Evolutionary conservation across 129 eudicot species (phyloP).

Genomic region (Pseudognaphalium luteoalbum): DNA sequence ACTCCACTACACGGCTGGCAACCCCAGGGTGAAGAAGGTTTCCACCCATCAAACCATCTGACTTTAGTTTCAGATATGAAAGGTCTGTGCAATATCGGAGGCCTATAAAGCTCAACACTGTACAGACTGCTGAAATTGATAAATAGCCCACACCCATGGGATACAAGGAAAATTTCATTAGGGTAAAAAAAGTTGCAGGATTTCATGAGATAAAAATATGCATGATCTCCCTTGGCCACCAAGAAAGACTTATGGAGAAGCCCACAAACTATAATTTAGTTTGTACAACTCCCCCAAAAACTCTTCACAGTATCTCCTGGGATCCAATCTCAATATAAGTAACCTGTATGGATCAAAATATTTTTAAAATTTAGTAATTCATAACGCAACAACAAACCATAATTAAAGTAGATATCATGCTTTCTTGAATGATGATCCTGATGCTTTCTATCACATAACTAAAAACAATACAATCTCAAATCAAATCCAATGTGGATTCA

Average conservation of each 20-base stretch:
- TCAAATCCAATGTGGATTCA: conserved; percentile 4
- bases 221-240: conserved; percentile 46
- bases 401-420: neutral
- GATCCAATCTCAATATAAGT: conserved; percentile 17
- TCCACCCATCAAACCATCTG: conserved; percentile 61
- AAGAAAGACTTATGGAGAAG: conserved; percentile 14
- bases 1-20: conserved; percentile 54
- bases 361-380: neutral
- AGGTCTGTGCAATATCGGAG: conserved; percentile 68
- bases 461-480: conserved; percentile 14
- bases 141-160: conserved; percentile 77
- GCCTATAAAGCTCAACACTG: conserved; percentile 64
- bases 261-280: conserved; percentile 20
- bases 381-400: neutral
- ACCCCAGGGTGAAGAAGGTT: conserved; percentile 49
- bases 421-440: neutral
- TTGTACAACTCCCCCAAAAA: conserved; percentile 30
- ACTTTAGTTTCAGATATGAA: conserved; percentile 51
- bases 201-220: conserved; percentile 60
- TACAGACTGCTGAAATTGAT: conserved; percentile 61
- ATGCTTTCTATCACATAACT: neutral
- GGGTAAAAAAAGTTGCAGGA: conserved; percentile 33
- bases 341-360: conserved; percentile 31
- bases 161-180: conserved; percentile 30
- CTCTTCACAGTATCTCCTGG: conserved; percentile 27